Evolutionary conservation across 2,329 filamentous ascomycete species (phyloP), one percentile per base, ranked within the genome.

Genomic region (Endoconidiophora laricicola): DNA sequence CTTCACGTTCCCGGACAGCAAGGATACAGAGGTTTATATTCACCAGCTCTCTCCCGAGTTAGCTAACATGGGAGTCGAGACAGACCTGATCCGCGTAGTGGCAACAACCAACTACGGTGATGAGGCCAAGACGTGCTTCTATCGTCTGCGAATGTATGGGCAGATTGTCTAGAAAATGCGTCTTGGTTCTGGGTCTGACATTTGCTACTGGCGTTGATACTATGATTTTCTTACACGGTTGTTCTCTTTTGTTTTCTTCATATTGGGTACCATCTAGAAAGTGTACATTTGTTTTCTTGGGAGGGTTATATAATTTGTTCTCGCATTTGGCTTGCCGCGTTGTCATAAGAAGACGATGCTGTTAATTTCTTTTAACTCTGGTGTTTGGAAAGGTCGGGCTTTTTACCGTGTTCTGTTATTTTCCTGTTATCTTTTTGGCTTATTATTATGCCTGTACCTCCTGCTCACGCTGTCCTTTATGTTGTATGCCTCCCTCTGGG

Each of bases 121-220:
- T 7, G 59, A 58, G 23, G 64, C 74, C 44, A 77, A 79, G 58
- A 82, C 78, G 3, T 83, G 79, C 59, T 72, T 83, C 57, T 83
- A 83, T 62, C 66, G 78, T 1, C 61, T 80, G n/a, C 65, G 70
- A 50, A 52, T 83, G 42, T 80, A 75, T 58, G 79, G 70, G 14
- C 61, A 71, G 29, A 49, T 58, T 22, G 54, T 57, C 36, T 57
- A 60, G 42, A n/a, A 23, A 40, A 9, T 40, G 23, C 29, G 12
- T 33, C 29, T 33, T 33, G 29, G 12, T 33, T 33, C 2, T 6
- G 29, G 29, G 9, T 33, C 29, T 33, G 29, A 33, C 12, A 33
- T 33, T 33, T 33, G 29, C 9, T 33, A 33, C 29, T 33, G 29
- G 29, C 29, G 29, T 33, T 33, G 29, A 33, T 33, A 9, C 9